phyloP scores from a whole-genome alignment of 2,329 filamentous ascomycete genomes.

The Sporothrix schenckii region DNA sequence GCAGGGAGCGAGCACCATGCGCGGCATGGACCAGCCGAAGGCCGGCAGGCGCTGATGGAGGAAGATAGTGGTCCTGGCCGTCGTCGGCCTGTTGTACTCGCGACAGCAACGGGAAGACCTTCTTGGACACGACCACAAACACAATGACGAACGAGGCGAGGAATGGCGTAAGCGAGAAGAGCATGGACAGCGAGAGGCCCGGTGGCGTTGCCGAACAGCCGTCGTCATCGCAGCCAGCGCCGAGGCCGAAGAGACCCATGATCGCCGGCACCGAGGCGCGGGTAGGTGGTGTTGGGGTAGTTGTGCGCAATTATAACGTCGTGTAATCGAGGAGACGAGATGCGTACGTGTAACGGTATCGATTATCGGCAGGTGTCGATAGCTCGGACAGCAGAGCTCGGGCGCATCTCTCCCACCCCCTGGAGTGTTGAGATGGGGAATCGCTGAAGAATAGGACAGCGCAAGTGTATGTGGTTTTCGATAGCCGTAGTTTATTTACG shows the following conservation, averaged over 20 bases:
- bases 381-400: slow-evolving; percentile 12
- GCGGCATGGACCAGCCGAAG: slow-evolving; percentile 63
- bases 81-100: slow-evolving; percentile 55
- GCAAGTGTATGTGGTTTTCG: neutral
- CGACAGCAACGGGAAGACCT: slow-evolving; percentile 73
- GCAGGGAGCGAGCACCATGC: slow-evolving; percentile 56
- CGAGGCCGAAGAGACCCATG: slow-evolving; percentile 29
- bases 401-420: slow-evolving; percentile 7
- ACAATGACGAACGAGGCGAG: slow-evolving; percentile 68
- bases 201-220: slow-evolving; percentile 55
- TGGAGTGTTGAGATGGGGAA: neutral
- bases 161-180: slow-evolving; percentile 68
- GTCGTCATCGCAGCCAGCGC: slow-evolving; percentile 60
- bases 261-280: slow-evolving; percentile 8
- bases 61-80: slow-evolving; percentile 64
- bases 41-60: slow-evolving; percentile 62
- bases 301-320: neutral
- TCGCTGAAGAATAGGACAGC: neutral
- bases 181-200: slow-evolving; percentile 45
- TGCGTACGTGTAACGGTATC: slow-evolving; percentile 14
- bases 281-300: neutral
- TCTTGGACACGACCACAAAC: slow-evolving; percentile 64
- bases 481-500: neutral
- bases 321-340: neutral
- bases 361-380: slow-evolving; percentile 11